Percentiles rank a stretch among this genome's conserved stretches.
Conservation (phyloP, 2,329 filamentous ascomycete genomes). For the Aureobasidium sp. region DNA sequence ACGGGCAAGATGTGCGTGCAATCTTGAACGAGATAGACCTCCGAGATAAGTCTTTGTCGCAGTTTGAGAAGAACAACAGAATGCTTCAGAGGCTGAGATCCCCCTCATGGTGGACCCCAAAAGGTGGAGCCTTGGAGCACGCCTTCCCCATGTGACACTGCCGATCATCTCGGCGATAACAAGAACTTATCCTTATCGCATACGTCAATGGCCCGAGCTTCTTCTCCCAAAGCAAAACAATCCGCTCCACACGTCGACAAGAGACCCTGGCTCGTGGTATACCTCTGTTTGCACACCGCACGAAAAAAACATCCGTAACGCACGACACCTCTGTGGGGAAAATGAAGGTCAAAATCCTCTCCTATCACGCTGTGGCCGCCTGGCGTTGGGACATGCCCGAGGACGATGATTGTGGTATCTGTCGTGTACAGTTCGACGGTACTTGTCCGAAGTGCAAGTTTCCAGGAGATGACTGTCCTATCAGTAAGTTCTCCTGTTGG, state of each 20-base stretch:
- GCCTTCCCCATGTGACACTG: slow-evolving; percentile 9
- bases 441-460: slow-evolving; percentile 99
- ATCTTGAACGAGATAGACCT: background rate
- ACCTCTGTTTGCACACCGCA: background rate
- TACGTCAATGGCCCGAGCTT: background rate
- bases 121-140: slow-evolving; percentile 11
- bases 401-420: slow-evolving; percentile 94
- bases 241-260: background rate
- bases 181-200: background rate
- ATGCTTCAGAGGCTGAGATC: background rate
- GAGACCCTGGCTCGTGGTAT: background rate
- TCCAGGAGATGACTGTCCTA: slow-evolving; percentile 93
- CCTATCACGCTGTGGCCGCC: slow-evolving; percentile 94
- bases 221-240: slow-evolving; percentile 2
- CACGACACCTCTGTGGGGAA: background rate
- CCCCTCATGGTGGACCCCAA: background rate
- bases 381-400: slow-evolving; percentile 99
- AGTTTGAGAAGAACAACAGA: background rate
- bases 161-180: background rate
- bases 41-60: background rate
- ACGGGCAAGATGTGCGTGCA: background rate
- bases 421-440: slow-evolving; percentile 97
- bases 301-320: too few relatives aligned
- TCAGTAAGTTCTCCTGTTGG: slow-evolving; percentile 67
- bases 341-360: slow-evolving; percentile 97